Evolutionary conservation across 2,329 filamentous ascomycete species (phyloP).

Genomic region (Talaromyces sp.): DNA sequence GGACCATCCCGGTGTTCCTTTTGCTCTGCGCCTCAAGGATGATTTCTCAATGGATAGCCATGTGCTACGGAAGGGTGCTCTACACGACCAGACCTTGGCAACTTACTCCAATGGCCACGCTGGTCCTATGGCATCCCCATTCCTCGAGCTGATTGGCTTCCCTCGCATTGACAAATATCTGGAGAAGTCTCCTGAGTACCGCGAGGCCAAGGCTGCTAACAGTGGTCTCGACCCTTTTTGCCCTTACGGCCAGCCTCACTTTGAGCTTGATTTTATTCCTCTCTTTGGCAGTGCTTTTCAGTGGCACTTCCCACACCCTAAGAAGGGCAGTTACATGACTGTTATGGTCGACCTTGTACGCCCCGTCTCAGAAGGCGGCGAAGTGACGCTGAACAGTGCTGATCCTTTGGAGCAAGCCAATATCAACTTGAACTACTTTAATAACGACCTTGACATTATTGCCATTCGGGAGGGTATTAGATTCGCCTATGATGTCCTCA

Average conservation of each 20-base stretch:
- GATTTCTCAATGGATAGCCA: constrained; percentile 33
- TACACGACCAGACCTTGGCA: constrained; percentile 26
- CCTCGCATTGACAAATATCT: constrained; percentile 50
- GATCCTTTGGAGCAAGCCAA: constrained; percentile 30
- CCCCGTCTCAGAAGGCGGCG: constrained; percentile 34
- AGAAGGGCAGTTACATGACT: constrained; percentile 28
- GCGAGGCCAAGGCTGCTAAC: constrained; percentile 32
- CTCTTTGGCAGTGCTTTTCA: constrained; percentile 50
- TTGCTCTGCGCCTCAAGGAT: constrained; percentile 38
- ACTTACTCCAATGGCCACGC: constrained; percentile 18
- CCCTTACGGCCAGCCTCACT: constrained; percentile 52
- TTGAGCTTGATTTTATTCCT: constrained; percentile 57
- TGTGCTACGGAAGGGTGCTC: constrained; percentile 31
- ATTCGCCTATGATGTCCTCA: constrained; percentile 51
- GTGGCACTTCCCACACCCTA: constrained; percentile 36
- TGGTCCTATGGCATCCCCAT: constrained; percentile 32
- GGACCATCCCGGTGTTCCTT: constrained; percentile 39
- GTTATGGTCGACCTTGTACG: constrained; percentile 32
- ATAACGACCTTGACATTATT: constrained; percentile 46
- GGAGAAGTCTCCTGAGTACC: constrained; percentile 43
- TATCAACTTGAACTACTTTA: constrained; percentile 42
- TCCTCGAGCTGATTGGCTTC: constrained; percentile 48
- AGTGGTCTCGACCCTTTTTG: constrained; percentile 46
- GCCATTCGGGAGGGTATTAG: constrained; percentile 53
- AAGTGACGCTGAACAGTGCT: constrained; percentile 33